These are phyloP conservation scores for Chaetomiaceae sp. DNA, from an alignment of 2,329 filamentous ascomycete genomes.

Conservation along the genomic window DNA sequence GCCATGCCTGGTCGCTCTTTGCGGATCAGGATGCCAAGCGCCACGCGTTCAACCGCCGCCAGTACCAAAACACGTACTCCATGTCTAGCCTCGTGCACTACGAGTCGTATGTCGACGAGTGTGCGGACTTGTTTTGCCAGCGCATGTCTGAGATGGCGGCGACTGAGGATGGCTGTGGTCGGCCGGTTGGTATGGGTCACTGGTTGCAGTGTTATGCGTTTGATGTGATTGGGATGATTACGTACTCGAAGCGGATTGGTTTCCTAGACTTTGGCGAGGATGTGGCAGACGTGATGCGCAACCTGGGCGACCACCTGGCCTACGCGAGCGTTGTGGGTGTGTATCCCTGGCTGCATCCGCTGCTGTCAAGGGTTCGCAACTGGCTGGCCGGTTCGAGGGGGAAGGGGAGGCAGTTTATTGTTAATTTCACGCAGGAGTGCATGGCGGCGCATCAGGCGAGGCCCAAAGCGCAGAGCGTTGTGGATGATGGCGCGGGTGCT, in stretches of 20 bases:
- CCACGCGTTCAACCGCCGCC: background rate
- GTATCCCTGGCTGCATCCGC: background rate
- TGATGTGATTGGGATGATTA: conserved; percentile 3
- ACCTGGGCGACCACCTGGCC: background rate
- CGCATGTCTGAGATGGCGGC: background rate
- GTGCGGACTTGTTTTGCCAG: background rate
- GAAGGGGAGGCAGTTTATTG: background rate
- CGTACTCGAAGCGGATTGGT: conserved; percentile 2
- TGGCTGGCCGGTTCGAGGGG: background rate
- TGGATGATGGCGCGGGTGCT: background rate
- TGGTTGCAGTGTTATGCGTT: conserved; percentile 8
- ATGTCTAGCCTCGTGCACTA: conserved; percentile 1
- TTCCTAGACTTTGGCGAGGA: conserved; percentile 2
- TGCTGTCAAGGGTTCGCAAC: background rate
- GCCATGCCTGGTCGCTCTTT: background rate
- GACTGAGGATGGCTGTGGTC: background rate
- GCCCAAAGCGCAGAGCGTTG: background rate
- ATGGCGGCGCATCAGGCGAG: background rate
- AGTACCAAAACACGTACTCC: background rate
- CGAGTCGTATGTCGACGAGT: conserved; percentile 3
- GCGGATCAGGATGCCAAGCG: background rate
- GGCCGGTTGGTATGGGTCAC: background rate
- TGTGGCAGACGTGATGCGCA: background rate
- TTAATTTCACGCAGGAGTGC: background rate
- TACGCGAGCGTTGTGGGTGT: background rate